These are phyloP conservation scores for Diaporthe amygdali DNA, from an alignment of 2,329 filamentous ascomycete genomes.

Conservation along the genomic window DNA sequence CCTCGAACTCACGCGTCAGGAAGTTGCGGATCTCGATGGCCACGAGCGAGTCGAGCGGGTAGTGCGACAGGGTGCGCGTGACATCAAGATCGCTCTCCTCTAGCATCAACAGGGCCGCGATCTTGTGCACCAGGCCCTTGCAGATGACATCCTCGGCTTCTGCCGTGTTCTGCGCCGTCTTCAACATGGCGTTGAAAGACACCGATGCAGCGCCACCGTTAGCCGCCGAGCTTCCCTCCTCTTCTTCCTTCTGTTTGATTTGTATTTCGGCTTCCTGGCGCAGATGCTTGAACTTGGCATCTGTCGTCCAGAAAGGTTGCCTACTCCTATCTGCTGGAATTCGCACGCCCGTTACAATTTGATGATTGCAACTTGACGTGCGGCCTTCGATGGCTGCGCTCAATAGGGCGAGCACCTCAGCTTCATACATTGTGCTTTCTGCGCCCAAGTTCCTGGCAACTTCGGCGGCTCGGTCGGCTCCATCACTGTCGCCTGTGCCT, in stretches of 20 bases:
- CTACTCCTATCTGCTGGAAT: slow-evolving; percentile 16
- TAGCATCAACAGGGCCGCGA: slow-evolving; percentile 56
- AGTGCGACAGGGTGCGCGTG: slow-evolving; percentile 32
- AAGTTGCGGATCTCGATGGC: slow-evolving; percentile 37
- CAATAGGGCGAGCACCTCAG: slow-evolving; percentile 46
- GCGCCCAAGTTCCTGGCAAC: slow-evolving; percentile 46
- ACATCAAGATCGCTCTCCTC: slow-evolving; percentile 35
- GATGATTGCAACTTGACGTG: slow-evolving; percentile 29
- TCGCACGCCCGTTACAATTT: slow-evolving; percentile 11
- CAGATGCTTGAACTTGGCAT: slow-evolving; percentile 59
- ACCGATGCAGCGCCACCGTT: slow-evolving; percentile 35
- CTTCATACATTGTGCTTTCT: slow-evolving; percentile 52
- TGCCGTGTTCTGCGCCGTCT: slow-evolving; percentile 45
- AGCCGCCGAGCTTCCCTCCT: neutral
- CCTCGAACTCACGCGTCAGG: slow-evolving; percentile 51
- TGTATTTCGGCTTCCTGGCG: slow-evolving; percentile 43
- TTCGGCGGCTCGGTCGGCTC: slow-evolving; percentile 52
- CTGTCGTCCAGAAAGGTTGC: slow-evolving; percentile 58
- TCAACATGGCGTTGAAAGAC: slow-evolving; percentile 50
- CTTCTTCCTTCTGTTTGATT: neutral
- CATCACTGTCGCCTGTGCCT: slow-evolving; percentile 45
- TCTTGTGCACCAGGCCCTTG: slow-evolving; percentile 52
- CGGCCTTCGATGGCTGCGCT: slow-evolving; percentile 30
- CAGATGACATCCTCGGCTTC: slow-evolving; percentile 53
- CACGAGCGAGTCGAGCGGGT: slow-evolving; percentile 36